Base-by-base conservation (phyloP, 495 filamentous ascomycete species). In the Hypoxylon rickii region DNA sequence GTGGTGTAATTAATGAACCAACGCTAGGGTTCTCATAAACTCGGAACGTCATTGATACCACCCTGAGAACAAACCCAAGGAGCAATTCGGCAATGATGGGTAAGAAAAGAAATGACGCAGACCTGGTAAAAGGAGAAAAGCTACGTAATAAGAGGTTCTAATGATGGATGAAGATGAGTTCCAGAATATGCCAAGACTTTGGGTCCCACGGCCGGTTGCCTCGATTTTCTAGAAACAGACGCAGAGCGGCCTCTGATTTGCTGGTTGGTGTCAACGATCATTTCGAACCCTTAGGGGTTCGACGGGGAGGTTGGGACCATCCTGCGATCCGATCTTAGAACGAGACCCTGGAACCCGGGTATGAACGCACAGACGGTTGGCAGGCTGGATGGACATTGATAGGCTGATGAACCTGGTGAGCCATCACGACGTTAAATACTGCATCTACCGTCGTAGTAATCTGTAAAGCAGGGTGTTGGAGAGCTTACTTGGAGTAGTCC, bases 161-260 rank as follows among this genome's bases (percentile, higher is more conserved):
- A 44, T 50, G 41, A 50, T 50, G 44, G 44, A 50, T 31, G 44
- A 47, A 58, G 59, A 57, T 50, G 53, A 63, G 49, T 63, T 63
- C 59, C 59, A 63, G 59, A 63, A 63, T 58, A 58, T 24, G 59
- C 59, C 59, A 63, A 63, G 59, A 58, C 50, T 58, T 53, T 50
- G 53, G 53, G 59, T 54, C 44, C 59, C 59, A 63, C 42, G 40
- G 54, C 32, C 33, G 40, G 49, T 50, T 63, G 53, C 53, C 53
- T 63, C 59, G 48, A 54, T 58, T 63, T 63, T 45, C 59, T 63
- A 53, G 33, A 63, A 63, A 44, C 49, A 58, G 53, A 63, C 33
- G 29, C 49, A 50, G 49, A 26, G 20, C 36, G 7, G 53, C 13
- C 15, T 52, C 53, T 63, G 59, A 63, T 63, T 63, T 52, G 59